Conservation (phyloP, 1,284 basidiomycete species). For the Sporisorium iseilematis-ciliati region DNA sequence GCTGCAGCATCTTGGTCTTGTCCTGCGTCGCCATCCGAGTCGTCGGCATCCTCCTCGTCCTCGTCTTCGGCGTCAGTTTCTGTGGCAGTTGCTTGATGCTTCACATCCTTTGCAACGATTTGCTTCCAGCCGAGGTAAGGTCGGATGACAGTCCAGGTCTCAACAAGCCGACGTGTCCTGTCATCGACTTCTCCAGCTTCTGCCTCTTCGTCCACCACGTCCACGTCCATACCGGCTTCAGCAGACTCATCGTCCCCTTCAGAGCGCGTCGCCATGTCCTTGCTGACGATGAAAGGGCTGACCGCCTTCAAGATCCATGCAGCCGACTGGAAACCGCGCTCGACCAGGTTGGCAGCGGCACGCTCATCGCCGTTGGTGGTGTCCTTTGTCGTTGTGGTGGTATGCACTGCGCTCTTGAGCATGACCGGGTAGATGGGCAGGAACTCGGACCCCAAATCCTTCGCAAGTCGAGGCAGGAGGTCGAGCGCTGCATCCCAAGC, state of each 20-base stretch:
- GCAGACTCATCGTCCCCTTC: constrained; percentile 12
- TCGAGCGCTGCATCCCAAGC: constrained; percentile 67
- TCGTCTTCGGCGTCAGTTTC: constrained; percentile 21
- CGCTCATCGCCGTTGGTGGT: constrained; percentile 63
- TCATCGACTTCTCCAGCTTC: constrained; percentile 46
- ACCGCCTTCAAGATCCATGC: constrained; percentile 64
- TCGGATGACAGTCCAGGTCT: constrained; percentile 57
- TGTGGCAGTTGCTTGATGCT: background rate
- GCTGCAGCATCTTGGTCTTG: constrained; percentile 5
- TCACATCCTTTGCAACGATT: constrained; percentile 16
- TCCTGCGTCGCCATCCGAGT: background rate
- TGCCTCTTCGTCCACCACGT: constrained; percentile 27
- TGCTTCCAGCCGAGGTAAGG: constrained; percentile 59
- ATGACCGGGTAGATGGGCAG: constrained; percentile 62
- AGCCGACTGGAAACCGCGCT: constrained; percentile 64
- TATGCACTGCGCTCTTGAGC: constrained; percentile 57
- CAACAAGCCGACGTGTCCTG: constrained; percentile 35
- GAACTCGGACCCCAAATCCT: constrained; percentile 65
- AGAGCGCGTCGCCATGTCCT: constrained; percentile 10
- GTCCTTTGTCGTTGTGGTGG: constrained; percentile 60
- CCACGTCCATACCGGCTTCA: constrained; percentile 8
- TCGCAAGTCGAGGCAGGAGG: constrained; percentile 66
- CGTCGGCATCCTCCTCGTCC: constrained; percentile 20
- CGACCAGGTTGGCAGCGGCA: constrained; percentile 64
- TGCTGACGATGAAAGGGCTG: constrained; percentile 59